Base-by-base conservation (phyloP, 495 filamentous ascomycete species). In the Eremomyces bilateralis region DNA sequence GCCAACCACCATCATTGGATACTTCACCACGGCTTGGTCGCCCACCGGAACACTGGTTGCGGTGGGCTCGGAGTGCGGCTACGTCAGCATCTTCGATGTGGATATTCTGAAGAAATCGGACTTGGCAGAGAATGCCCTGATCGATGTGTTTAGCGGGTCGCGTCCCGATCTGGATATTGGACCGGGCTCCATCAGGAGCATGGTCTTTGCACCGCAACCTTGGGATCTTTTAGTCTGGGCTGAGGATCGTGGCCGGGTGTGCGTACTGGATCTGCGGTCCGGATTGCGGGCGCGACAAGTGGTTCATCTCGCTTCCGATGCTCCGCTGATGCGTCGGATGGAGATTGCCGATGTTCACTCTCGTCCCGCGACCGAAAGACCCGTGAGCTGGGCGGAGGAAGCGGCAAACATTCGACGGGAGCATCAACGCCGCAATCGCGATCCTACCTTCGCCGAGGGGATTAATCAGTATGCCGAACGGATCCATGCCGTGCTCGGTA, bases 191-290 rank as follows among this genome's bases (percentile, higher is more conserved):
- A 71, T 97, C 34, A 70, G 88, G 34, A 78, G 81, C 36, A 85
- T 97, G 72, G 64, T 71, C 16, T 97, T 97, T 49, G 76, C 79
- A 0, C 83, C 88, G 2, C 79, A 76, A 15, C 80, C 84, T 6
- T 79, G 73, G 67, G 85, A 97, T 51, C 66, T 97, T 12, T 62
- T 97, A 21, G 77, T 90, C 17, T 94, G 85, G 83, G 70, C 82
- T 15, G 88, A 97, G 55, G 76, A 91, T 41, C 74, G 73, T 40
- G 84, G 80, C 5, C 66, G 77, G 42, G 65, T 85, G 21, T 84
- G 82, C 8, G 61, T 95, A 30, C 77, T 77, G 2, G 88, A 97
- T 58, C 57, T 84, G 16, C 74, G 88, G 16, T 71, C 69, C 38
- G 69, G 72, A 15, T 81, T 91, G 40, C 54, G 62, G 16, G 71